Base-by-base conservation (phyloP, 2,329 filamentous ascomycete genomes). In the Xylaria sp. region DNA sequence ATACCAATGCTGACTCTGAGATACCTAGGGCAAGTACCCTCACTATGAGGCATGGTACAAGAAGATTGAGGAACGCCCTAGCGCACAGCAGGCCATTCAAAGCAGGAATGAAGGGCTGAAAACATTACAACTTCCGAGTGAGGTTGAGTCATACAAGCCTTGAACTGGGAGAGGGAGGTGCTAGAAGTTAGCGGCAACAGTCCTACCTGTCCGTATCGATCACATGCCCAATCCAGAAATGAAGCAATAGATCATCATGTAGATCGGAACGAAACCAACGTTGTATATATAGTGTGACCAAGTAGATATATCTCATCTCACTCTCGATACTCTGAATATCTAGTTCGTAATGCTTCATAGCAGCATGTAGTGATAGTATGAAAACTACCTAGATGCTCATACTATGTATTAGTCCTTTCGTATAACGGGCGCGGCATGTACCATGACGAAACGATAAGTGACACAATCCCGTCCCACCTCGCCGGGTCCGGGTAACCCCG, bases 41-140 rank as follows among this genome's bases (percentile, higher is more conserved):
- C 68, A 68, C n/a, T 70, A 70, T n/a, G 68, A 70, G 15, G 68
- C 68, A 7, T 70, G 68, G 68, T 70, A 70, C 25, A 65, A 65
- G 62, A 63, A 62, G 59, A 15, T 70, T 12, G 68, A 68, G 41
- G 57, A 62, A 25, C 68, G 68, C 3, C 68, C 68, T 3, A 70
- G 65, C 34, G 65, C 68, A 10, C 68, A 70, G 9, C 50, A 59
- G 0, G 68, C 65, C 8, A 65, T 70, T 8, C 7, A 63, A 7
- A 63, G 23, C 2, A 65, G 68, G 10, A 70, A 65, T 7, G 46
- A 60, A 28, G 61, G 68, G 2, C 20, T 70, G 41, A 50, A 48
- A 30, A 32, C 28, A 10, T 0, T 68, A 0, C 63, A 62, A 20
- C 20, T 63, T 13, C 53, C 63, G 5, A 1, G 25, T 1, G 25